Evolutionary conservation across 2,329 filamentous ascomycete species (phyloP).

Genomic region (Fusarium siculi): DNA sequence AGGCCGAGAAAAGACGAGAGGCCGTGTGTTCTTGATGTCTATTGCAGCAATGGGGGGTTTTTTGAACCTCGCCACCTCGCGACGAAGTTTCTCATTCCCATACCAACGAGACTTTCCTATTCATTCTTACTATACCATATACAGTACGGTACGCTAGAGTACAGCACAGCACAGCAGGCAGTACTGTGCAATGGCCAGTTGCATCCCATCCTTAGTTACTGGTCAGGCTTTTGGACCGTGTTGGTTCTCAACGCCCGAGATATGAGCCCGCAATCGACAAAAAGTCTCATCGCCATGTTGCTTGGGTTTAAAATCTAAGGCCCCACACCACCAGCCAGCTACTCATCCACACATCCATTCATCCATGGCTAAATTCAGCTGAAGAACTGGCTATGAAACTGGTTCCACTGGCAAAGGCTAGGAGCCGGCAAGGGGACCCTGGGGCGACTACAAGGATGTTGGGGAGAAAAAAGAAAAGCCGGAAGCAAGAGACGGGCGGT

Average conservation of each 20-base stretch:
- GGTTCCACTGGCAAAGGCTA: neutral
- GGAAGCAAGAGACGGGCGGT: neutral
- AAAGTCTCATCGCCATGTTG: neutral
- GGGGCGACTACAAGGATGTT: neutral
- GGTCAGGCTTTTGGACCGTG: conserved; percentile 7
- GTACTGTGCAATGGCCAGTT: neutral
- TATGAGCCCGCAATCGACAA: conserved; percentile 29
- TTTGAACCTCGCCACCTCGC: neutral
- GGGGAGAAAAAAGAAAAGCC: conserved; percentile 13
- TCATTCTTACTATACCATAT: neutral
- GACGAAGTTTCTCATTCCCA: neutral
- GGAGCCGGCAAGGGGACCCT: neutral
- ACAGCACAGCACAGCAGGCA: neutral
- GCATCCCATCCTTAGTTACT: neutral
- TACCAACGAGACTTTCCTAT: neutral
- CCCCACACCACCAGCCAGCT: conserved; percentile 14
- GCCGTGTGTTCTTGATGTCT: neutral
- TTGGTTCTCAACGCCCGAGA: conserved; percentile 27
- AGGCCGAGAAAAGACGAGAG: neutral
- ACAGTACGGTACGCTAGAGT: neutral
- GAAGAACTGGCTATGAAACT: neutral
- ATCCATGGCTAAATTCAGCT: neutral
- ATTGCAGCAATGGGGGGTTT: neutral
- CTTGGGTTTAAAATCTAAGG: neutral
- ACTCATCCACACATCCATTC: neutral